Base-by-base conservation (phyloP, 805 yeast genomes). In the Hanseniaspora valbyensis region DNA sequence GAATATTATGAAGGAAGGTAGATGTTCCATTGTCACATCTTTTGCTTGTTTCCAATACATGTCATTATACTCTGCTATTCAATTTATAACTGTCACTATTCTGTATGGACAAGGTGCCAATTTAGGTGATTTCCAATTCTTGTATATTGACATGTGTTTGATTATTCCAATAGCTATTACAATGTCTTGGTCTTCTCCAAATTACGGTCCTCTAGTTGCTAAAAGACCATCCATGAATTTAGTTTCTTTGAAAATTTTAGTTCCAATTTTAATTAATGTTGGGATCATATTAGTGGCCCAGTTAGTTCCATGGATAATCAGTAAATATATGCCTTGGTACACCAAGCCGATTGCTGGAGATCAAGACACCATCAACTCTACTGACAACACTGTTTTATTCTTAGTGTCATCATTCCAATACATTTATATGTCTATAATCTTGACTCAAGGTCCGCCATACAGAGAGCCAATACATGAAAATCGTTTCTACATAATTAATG, bases 111-210 rank as follows among this genome's bases (percentile, higher is more conserved):
- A 84, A 50, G 98, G 98, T 4, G 79, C 95, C 2, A 92, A 92
- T 62, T 69, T 92, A 53, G 99, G 99, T 9, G 98, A 92, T 66
- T 89, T 92, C 69, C 98, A 92, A 67, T 92, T 90, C 61, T 69
- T 92, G 57, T 88, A 89, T 77, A 92, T 92, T 63, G 99, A 92
- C 67, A 65, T 92, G 64, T 79, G 85, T 55, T 69, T 92, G 62
- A 92, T 92, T 58, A 75, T 92, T 52, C 99, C 99, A 10, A 76
- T 92, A 60, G 98, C 98, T 0, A 80, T 92, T 5, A 88, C 89
- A 67, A 84, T 92, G 98, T 89, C 96, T 4, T 92, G 98, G 97
- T 81, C 96, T 1, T 78, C 80, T 58, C 95, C 99, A 0, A 81
- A 71, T 59, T 36, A 33, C 10, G 46, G 44, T 3, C 58, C 56